Evolutionary conservation across 2,329 filamentous ascomycete species (phyloP).

Genomic region (Coniochaeta ligniaria): DNA sequence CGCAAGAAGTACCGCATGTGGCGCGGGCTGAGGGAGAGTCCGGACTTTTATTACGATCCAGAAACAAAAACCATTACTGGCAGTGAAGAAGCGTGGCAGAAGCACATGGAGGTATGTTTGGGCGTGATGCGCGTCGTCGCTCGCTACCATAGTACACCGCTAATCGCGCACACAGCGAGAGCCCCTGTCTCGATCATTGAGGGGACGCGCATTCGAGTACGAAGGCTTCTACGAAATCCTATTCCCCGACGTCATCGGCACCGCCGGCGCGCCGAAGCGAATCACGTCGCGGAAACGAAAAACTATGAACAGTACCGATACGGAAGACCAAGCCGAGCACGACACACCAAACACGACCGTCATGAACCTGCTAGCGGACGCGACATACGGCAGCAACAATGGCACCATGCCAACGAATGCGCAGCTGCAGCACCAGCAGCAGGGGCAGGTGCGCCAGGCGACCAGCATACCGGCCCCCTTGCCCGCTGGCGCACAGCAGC

Average conservation of each 20-base stretch:
- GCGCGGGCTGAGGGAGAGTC: slow-evolving; percentile 50
- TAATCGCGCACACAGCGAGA: slow-evolving; percentile 35
- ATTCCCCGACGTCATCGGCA: slow-evolving; percentile 53
- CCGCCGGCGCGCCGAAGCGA: slow-evolving; percentile 51
- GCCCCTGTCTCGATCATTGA: slow-evolving; percentile 48
- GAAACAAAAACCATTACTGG: slow-evolving; percentile 43
- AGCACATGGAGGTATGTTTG: slow-evolving; percentile 48
- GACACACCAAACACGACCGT: slow-evolving; percentile 33
- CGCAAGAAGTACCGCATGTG: slow-evolving; percentile 56
- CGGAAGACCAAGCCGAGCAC: slow-evolving; percentile 25
- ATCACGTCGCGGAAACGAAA: slow-evolving; percentile 48
- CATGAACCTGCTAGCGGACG: slow-evolving; percentile 34
- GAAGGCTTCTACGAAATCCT: slow-evolving; percentile 54
- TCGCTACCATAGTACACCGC: slow-evolving; percentile 3
- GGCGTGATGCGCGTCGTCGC: not conserved
- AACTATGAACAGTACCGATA: slow-evolving; percentile 34
- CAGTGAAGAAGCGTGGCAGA: slow-evolving; percentile 48
- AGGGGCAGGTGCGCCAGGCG: slow-evolving; percentile 11
- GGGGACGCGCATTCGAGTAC: slow-evolving; percentile 51
- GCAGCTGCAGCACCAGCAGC: slow-evolving; percentile 11
- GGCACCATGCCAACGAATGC: slow-evolving; percentile 10
- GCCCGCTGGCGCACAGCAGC: slow-evolving; percentile 13
- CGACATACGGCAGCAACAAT: slow-evolving; percentile 14
- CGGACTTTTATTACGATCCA: slow-evolving; percentile 48
- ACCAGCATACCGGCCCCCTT: slow-evolving; percentile 11